Base-by-base conservation (phyloP, 805 yeast species). In the Starmera quercuum region DNA sequence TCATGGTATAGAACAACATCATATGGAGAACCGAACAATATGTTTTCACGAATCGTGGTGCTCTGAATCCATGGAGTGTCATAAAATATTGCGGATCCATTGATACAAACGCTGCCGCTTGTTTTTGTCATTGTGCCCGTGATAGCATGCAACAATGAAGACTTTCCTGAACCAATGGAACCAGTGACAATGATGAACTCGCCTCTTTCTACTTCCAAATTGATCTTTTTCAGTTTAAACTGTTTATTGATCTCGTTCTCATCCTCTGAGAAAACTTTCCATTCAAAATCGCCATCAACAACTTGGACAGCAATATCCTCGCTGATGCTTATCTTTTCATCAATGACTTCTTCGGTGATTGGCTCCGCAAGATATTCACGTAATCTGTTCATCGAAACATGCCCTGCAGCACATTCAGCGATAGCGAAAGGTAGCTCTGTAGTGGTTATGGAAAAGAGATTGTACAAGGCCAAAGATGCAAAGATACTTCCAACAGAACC, bases 171-270 rank as follows among this genome's bases (percentile, higher is more conserved):
- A 2, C 94, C 94, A 46, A 83, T 81, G 3, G 75, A 49, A 23
- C 95, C 95, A 0, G 90, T 82, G 19, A 83, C 67, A 38, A 82
- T 81, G 7, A 83, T 59, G 37, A 83, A 78, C 50, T 82, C 88
- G 15, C 78, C 78, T 31, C 66, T 68, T 28, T 63, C 53, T 37
- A 82, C 61, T 1, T 58, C 45, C n/a, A 81, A 46, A 33, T 78
- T 80, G 12, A 80, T 60, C 69, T 58, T 32, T 78, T 53, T 41
- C 75, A 45, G 7, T 50, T 41, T 29, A 79, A 62, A n/a, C n/a
- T n/a, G n/a, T n/a, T n/a, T n/a, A n/a, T n/a, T n/a, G n/a, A n/a
- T n/a, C n/a, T n/a, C 17, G 6, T 36, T 19, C 6, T 16, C 24
- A 12, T 51, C 61, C 26, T 51, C 53, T 32, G 56, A 66, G 51